Base-by-base conservation (phyloP, 805 yeast species). In the Tanozyma kutaoensis region DNA sequence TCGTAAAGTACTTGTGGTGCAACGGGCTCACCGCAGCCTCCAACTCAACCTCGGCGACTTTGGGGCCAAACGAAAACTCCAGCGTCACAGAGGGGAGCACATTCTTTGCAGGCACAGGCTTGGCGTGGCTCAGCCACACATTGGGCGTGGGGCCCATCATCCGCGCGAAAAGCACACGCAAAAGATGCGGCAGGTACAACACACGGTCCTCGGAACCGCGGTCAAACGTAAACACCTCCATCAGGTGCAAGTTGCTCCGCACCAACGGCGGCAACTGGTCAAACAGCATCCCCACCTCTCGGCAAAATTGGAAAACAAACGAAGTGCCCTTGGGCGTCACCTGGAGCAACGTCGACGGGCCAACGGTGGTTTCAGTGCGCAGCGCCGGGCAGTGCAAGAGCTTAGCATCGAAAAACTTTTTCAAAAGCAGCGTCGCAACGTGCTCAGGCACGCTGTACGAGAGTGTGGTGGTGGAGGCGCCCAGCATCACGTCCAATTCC, bases 281-380 rank as follows among this genome's bases (percentile, higher is more conserved):
- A 11, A 48, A 48, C 24, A 52, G 58, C 25, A 73, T 46, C 0
- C 85, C 93, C 25, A 63, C 48, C 23, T 57, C 66, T 27, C 59
- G 55, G 34, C 77, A 72, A 45, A 75, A 82, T 12, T 60, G 55
- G 26, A 69, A 71, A 2, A 86, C 48, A 0, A 82, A 42, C 0
- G 84, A 74, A 6, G 84, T 72, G 1, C 96, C 97, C 43, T 88
- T 88, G 1, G 96, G 85, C 0, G 95, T 82, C 4, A 95, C 94
- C 44, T 88, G 96, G 16, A 82, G 43, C 2, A 57, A 33, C 0
- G 59, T 53, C 4, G 50, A 55, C 0, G 42, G 50, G 27, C 63
- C 64, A 5, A 74, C 61, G 23, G 45, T 52, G 10, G 45, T 36
- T 23, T 78, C 45, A 0, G 94, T 82, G 39, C 88, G 55, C 35